A percentile compares a stretch with the other conserved stretches of the same genome.
These are phyloP conservation scores for Globisporangium splendens DNA, from an alignment of 352 stramenopile species.

Conservation along the genomic window DNA sequence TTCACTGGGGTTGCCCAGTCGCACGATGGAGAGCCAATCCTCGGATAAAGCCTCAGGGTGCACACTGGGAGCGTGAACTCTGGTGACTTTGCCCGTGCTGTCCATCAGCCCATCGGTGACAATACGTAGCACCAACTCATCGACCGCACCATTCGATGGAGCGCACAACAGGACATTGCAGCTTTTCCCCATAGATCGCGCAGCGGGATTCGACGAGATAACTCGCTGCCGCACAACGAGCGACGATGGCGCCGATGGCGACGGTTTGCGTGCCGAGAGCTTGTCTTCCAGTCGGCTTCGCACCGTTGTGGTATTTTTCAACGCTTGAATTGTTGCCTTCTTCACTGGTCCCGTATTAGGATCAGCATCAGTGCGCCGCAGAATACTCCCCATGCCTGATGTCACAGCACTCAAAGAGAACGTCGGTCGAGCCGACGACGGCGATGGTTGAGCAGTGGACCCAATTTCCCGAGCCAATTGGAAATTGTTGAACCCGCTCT, in stretches of 20 bases:
- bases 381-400: constrained; percentile 50
- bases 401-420: constrained; percentile 59
- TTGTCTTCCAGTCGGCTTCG: constrained; percentile 71
- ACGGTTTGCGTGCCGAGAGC: constrained; percentile 22
- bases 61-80: constrained; percentile 67
- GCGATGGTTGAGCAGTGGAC: neutral
- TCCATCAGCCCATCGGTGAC: constrained; percentile 81
- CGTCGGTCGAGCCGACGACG: constrained; percentile 11
- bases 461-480: constrained; percentile 35
- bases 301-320: constrained; percentile 53
- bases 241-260: constrained; percentile 18
- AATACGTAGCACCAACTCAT: constrained; percentile 87
- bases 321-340: constrained; percentile 54
- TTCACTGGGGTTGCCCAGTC: constrained; percentile 72
- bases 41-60: constrained; percentile 43
- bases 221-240: constrained; percentile 52
- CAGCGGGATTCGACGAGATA: constrained; percentile 14
- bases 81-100: constrained; percentile 35
- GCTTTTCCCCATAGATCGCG: constrained; percentile 25
- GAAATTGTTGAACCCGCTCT: constrained; percentile 47
- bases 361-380: constrained; percentile 39
- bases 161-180: constrained; percentile 85
- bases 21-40: constrained; percentile 72
- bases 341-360: constrained; percentile 18
- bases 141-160: constrained; percentile 89